Evolutionary conservation across 768 basidiomycete genomes (phyloP).

Genomic region (Suillus tomentosus): DNA sequence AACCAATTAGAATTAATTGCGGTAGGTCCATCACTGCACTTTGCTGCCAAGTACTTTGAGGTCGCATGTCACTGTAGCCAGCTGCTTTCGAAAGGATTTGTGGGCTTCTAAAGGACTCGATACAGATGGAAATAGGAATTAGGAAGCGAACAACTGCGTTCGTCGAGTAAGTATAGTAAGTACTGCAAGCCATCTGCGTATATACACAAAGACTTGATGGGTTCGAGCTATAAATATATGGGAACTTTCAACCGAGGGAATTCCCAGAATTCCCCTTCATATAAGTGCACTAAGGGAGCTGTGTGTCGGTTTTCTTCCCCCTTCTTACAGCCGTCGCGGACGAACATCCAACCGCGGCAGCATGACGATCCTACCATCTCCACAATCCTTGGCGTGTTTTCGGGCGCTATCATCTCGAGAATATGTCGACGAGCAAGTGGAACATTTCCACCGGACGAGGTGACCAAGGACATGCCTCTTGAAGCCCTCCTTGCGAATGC

Average conservation of each 20-base stretch:
- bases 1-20: background rate
- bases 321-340: background rate
- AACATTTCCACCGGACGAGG: background rate
- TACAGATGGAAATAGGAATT: background rate
- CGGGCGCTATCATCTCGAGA: constrained; percentile 1
- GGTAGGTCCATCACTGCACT: background rate
- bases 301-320: background rate
- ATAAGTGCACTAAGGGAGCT: background rate
- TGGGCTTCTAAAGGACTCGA: background rate
- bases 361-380: background rate
- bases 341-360: background rate
- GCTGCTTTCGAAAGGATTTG: background rate
- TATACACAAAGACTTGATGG: background rate
- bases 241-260: background rate
- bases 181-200: background rate
- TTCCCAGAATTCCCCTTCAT: background rate
- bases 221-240: background rate
- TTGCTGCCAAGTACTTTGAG: background rate
- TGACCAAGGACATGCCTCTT: background rate
- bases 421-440: background rate
- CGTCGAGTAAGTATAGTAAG: background rate
- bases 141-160: background rate
- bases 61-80: background rate
- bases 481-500: background rate
- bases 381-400: background rate